Percentiles rank a stretch among this genome's conserved stretches.
phyloP scores from a whole-genome alignment of 148 eudicot genomes.

The Polygonum aviculare region DNA sequence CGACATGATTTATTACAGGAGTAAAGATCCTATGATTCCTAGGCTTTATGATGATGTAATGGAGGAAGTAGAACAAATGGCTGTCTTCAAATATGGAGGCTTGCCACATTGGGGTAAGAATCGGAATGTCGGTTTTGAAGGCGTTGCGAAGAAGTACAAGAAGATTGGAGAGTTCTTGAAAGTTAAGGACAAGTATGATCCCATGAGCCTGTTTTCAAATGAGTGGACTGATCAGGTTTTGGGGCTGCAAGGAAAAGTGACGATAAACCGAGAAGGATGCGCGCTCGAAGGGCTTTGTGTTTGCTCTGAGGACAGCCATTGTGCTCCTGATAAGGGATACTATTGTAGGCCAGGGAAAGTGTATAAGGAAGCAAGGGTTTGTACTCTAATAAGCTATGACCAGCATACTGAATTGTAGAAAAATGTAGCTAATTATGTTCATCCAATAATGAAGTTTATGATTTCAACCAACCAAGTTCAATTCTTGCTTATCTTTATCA shows the following conservation, averaged over 20 bases:
- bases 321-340: constrained; percentile 63
- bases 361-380: constrained; percentile 58
- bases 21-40: constrained; percentile 44
- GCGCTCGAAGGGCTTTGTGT: constrained; percentile 78
- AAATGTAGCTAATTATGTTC: not conserved
- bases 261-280: constrained; percentile 45
- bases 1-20: constrained; percentile 59
- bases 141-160: constrained; percentile 44
- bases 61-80: constrained; percentile 80
- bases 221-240: constrained; percentile 63
- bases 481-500: too few species aligned
- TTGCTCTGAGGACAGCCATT: constrained; percentile 56
- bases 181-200: constrained; percentile 57
- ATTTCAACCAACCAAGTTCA: too few species aligned
- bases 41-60: constrained; percentile 48
- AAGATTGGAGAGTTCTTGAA: constrained; percentile 32
- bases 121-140: constrained; percentile 55
- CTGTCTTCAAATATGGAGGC: constrained; percentile 57
- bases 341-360: constrained; percentile 54
- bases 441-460: not conserved
- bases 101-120: constrained; percentile 95
- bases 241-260: constrained; percentile 38
- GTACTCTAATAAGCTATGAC: constrained; percentile 18
- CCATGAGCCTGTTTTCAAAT: constrained; percentile 58
- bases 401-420: not conserved